Conservation (phyloP, 148 eudicot species). For the Cornus florida region DNA sequence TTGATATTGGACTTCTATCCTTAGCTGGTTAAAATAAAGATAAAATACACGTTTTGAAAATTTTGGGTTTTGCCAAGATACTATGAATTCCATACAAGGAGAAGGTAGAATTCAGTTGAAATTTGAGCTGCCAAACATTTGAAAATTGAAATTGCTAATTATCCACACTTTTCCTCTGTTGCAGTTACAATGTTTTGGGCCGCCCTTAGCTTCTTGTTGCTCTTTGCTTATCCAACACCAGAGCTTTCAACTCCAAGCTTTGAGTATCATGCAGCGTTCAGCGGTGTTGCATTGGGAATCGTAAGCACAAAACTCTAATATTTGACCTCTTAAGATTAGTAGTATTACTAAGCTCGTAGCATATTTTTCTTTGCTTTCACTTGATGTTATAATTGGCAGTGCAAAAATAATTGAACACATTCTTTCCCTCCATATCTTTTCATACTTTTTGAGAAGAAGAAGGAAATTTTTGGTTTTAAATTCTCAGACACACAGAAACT, state of each 20-base stretch:
- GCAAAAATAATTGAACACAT: too few species aligned
- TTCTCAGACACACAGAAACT: neutral
- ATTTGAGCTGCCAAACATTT: neutral
- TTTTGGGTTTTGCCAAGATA: neutral
- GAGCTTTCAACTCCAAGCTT: conserved; percentile 93
- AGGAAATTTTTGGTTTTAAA: neutral
- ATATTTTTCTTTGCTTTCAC: neutral
- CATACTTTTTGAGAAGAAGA: neutral
- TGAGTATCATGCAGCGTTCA: conserved; percentile 89
- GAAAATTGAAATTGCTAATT: neutral
- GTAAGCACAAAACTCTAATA: conserved; percentile 44
- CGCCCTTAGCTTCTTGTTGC: conserved; percentile 82
- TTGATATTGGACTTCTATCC: neutral
- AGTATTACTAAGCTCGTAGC: neutral
- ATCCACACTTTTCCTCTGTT: conserved; percentile 4
- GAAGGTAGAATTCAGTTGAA: neutral
- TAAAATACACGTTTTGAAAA: too few species aligned
- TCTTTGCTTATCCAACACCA: conserved; percentile 95
- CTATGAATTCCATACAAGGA: neutral
- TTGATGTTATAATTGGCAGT: too few species aligned
- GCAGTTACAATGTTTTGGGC: conserved; percentile 93
- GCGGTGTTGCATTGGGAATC: conserved; percentile 93
- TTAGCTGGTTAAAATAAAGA: neutral
- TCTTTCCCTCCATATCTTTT: too few species aligned
- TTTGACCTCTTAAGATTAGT: neutral